Percentiles rank a stretch among this genome's conserved stretches.
phyloP scores from a whole-genome alignment of 345 rosid species.

The Crucihimalaya himalaica region DNA sequence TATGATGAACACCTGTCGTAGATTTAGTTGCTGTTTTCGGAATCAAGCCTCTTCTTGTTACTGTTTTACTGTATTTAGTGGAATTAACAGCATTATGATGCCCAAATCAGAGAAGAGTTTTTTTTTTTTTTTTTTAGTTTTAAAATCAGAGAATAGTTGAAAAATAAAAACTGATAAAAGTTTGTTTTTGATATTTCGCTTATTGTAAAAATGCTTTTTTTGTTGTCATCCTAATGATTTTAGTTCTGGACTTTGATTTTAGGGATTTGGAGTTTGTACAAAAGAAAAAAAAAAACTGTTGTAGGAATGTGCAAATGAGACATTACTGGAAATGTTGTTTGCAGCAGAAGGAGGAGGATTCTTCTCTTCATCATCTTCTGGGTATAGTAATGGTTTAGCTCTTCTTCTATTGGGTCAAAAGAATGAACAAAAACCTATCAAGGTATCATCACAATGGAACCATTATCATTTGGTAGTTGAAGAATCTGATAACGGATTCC shows the following conservation, averaged over 20 bases:
- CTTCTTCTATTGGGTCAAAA: slow-evolving; percentile 91
- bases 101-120: too few species aligned
- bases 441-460: slow-evolving; percentile 79
- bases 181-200: background rate
- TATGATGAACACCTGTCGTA: background rate
- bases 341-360: slow-evolving; percentile 99
- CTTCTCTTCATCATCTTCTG: slow-evolving; percentile 98
- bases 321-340: slow-evolving; percentile 85
- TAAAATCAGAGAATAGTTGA: background rate
- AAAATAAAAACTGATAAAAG: background rate
- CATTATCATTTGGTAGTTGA: slow-evolving; percentile 94
- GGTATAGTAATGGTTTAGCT: slow-evolving; percentile 92
- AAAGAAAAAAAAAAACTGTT: background rate
- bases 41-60: background rate
- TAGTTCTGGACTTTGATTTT: slow-evolving; percentile 28
- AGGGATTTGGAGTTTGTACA: slow-evolving; percentile 35
- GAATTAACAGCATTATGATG: too few species aligned
- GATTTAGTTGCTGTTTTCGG: background rate
- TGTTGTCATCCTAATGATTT: background rate
- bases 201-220: background rate
- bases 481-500: slow-evolving; percentile 75
- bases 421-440: slow-evolving; percentile 76
- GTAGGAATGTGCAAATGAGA: slow-evolving; percentile 68
- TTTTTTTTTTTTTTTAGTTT: too few species aligned
- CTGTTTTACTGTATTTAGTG: background rate